phyloP scores from a whole-genome alignment of 176 grass and related monocot species.

The Carex kokanica region DNA sequence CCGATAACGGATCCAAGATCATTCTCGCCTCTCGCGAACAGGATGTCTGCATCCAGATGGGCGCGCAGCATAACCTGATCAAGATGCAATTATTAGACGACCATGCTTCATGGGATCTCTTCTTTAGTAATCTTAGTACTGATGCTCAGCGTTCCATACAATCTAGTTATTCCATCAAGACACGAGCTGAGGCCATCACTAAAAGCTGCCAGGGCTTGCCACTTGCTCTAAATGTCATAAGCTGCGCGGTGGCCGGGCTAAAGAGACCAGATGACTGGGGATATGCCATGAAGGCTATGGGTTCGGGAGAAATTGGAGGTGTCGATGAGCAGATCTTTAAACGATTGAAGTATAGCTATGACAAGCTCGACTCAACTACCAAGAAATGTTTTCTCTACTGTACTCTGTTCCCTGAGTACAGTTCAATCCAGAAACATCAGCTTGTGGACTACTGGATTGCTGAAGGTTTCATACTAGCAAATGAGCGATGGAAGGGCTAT shows the following conservation, averaged over 20 bases:
- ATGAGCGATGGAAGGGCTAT: constrained; percentile 23
- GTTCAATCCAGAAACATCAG: constrained; percentile 52
- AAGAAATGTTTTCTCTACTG: constrained; percentile 72
- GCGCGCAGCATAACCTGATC: constrained; percentile 43
- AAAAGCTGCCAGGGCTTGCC: constrained; percentile 51
- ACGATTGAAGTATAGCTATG: constrained; percentile 56
- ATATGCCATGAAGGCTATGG: constrained; percentile 16
- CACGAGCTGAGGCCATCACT: constrained; percentile 25
- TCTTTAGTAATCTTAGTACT: constrained; percentile 54
- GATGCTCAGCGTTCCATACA: constrained; percentile 24
- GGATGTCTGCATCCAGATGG: constrained; percentile 57
- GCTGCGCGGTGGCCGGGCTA: constrained; percentile 42
- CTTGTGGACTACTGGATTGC: constrained; percentile 67
- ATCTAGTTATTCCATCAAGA: not conserved
- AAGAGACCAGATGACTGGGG: constrained; percentile 38
- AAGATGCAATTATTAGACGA: constrained; percentile 36
- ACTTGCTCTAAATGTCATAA: constrained; percentile 60
- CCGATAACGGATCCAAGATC: constrained; percentile 40
- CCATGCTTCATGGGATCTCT: constrained; percentile 37
- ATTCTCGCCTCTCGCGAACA: constrained; percentile 47
- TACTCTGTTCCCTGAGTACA: constrained; percentile 58
- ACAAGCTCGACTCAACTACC: constrained; percentile 39
- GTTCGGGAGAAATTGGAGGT: constrained; percentile 23
- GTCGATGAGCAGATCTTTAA: constrained; percentile 47
- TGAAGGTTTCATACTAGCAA: constrained; percentile 37